Conservation (phyloP, 2,329 filamentous ascomycete species). For the Aurifilum marmelostoma region DNA sequence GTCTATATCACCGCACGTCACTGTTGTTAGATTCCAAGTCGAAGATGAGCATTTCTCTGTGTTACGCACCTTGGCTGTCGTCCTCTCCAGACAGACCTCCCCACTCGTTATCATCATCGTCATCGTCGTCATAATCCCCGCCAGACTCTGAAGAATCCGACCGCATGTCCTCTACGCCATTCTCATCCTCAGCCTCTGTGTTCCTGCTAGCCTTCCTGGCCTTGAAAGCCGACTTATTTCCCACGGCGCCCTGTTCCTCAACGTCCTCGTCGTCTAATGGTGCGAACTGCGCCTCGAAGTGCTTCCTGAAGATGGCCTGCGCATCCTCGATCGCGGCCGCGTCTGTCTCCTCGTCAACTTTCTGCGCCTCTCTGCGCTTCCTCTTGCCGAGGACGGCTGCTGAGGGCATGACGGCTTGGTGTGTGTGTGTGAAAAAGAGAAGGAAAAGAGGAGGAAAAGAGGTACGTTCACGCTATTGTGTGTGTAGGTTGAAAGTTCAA, state of each 20-base stretch:
- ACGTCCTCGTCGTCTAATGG: slow-evolving; percentile 59
- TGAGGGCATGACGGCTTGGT: slow-evolving; percentile 24
- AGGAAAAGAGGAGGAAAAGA: background rate
- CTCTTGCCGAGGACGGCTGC: slow-evolving; percentile 25
- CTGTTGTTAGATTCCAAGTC: slow-evolving; percentile 32
- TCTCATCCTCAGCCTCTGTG: slow-evolving; percentile 36
- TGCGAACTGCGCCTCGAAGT: slow-evolving; percentile 88
- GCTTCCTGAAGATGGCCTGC: slow-evolving; percentile 76
- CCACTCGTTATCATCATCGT: slow-evolving; percentile 54
- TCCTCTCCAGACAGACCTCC: slow-evolving; percentile 63
- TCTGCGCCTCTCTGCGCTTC: slow-evolving; percentile 22
- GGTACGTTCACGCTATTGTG: background rate
- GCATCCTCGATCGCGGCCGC: slow-evolving; percentile 52
- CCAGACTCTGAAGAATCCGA: slow-evolving; percentile 23
- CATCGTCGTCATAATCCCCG: slow-evolving; percentile 32
- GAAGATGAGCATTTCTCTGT: slow-evolving; percentile 8
- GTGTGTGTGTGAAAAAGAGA: no score
- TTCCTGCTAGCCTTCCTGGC: slow-evolving; percentile 40
- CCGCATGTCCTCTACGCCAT: slow-evolving; percentile 33
- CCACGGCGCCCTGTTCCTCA: slow-evolving; percentile 37
- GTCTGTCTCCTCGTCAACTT: slow-evolving; percentile 14
- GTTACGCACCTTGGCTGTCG: slow-evolving; percentile 35
- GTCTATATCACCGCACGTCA: slow-evolving; percentile 29
- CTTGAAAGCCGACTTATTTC: slow-evolving; percentile 11
- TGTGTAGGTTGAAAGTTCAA: background rate